Percentiles rank a stretch among this genome's conserved stretches.
phyloP scores from a whole-genome alignment of 1,284 basidiomycete genomes.

The Sphagnurus paluster region DNA sequence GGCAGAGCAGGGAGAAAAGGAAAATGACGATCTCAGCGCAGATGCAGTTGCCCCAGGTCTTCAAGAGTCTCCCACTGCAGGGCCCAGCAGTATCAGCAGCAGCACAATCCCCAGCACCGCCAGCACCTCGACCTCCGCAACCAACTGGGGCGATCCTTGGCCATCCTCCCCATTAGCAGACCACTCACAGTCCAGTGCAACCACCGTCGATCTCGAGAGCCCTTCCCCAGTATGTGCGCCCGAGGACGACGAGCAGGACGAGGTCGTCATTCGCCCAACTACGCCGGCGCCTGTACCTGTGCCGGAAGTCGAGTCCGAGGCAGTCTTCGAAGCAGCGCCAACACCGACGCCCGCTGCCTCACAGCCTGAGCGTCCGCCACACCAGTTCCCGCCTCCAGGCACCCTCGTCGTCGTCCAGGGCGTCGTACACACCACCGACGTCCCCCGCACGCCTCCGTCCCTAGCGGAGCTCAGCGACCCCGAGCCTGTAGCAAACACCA shows the following conservation, averaged over 20 bases:
- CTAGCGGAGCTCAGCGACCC: slow-evolving; percentile 14
- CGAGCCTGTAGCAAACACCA: slow-evolving; percentile 22
- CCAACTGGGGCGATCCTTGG: too few species aligned
- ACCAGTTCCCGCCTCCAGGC: slow-evolving; percentile 68
- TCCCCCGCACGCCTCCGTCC: slow-evolving; percentile 33
- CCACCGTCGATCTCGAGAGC: neutral
- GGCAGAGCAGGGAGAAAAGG: too few species aligned
- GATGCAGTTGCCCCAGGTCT: neutral
- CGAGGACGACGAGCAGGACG: slow-evolving; percentile 2
- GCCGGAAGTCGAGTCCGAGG: slow-evolving; percentile 2
- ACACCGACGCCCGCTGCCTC: slow-evolving; percentile 13
- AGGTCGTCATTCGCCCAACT: slow-evolving; percentile 7
- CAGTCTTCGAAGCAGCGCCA: neutral
- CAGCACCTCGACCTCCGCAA: too few species aligned
- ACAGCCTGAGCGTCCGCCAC: slow-evolving; percentile 22
- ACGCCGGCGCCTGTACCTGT: neutral
- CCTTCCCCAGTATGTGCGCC: too few species aligned
- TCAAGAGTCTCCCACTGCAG: neutral
- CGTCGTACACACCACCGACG: slow-evolving; percentile 76
- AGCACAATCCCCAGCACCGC: slow-evolving; percentile 1
- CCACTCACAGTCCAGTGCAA: neutral
- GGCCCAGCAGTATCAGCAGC: neutral
- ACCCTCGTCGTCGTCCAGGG: slow-evolving; percentile 80
- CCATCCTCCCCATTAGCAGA: too few species aligned
- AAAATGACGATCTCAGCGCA: too few species aligned